These are phyloP conservation scores for Xylaria bambusicola DNA, from an alignment of 495 filamentous ascomycete species.

Conservation along the genomic window DNA sequence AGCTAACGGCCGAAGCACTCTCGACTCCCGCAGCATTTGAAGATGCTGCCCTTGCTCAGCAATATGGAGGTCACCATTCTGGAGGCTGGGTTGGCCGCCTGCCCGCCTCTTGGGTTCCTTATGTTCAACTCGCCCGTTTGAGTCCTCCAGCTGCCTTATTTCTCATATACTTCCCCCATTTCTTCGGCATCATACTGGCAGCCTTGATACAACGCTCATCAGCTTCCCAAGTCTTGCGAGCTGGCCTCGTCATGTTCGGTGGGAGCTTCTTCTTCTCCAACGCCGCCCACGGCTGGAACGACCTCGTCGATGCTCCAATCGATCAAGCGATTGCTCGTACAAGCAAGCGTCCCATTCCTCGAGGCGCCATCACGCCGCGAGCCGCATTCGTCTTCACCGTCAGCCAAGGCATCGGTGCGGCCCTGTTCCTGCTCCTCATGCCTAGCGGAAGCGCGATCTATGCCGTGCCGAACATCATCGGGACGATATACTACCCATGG, in stretches of 20 bases:
- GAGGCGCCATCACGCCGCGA: conserved; percentile 37
- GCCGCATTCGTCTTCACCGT: conserved; percentile 39
- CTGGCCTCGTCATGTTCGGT: conserved; percentile 30
- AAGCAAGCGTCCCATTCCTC: conserved; percentile 39
- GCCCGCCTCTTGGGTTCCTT: conserved; percentile 38
- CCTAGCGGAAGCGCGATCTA: conserved; percentile 28
- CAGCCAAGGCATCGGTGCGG: conserved; percentile 29
- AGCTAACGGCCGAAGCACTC: conserved; percentile 3
- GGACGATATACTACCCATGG: conserved; percentile 41
- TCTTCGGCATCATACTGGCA: conserved; percentile 42
- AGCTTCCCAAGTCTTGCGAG: conserved; percentile 20
- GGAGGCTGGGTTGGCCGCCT: conserved; percentile 32
- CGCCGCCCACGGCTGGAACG: conserved; percentile 46
- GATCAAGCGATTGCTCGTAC: conserved; percentile 40
- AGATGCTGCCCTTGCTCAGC: conserved; percentile 26
- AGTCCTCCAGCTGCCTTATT: conserved; percentile 38
- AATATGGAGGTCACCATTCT: conserved; percentile 34
- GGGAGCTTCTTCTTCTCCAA: conserved; percentile 46
- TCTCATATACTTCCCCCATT: conserved; percentile 42
- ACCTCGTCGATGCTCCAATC: conserved; percentile 43
- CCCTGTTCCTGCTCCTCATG: conserved; percentile 28
- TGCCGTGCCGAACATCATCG: conserved; percentile 35
- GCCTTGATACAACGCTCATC: conserved; percentile 31
- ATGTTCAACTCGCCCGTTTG: conserved; percentile 40
- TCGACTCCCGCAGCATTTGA: conserved; percentile 14